phyloP scores from a whole-genome alignment of 257 asterid genomes.

The Cordia subcordata region DNA sequence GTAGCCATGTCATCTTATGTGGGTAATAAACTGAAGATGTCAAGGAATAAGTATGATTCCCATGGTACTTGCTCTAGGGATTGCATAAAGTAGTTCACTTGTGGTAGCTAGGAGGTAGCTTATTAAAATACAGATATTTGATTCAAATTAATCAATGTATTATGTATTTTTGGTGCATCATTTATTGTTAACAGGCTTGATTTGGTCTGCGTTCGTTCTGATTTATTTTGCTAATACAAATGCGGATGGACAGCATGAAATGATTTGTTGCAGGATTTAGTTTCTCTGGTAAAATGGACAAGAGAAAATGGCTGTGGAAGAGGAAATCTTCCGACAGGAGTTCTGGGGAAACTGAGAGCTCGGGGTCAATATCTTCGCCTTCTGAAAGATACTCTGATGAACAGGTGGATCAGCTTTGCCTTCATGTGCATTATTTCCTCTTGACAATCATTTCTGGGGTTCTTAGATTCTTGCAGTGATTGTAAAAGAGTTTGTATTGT shows the following conservation, averaged over 20 bases:
- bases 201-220: constrained; percentile 2
- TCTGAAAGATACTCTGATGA: constrained; percentile 67
- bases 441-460: not conserved
- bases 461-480: not conserved
- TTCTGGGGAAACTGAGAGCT: constrained; percentile 69
- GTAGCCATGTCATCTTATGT: too few relatives aligned
- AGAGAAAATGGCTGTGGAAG: constrained; percentile 79
- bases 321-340: constrained; percentile 60
- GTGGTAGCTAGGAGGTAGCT: not conserved
- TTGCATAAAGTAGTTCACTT: not conserved
- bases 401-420: constrained; percentile 30
- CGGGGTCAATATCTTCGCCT: constrained; percentile 54
- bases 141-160: too few relatives aligned
- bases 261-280: constrained; percentile 16
- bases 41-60: too few relatives aligned
- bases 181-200: not conserved
- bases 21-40: too few relatives aligned
- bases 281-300: constrained; percentile 39
- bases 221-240: constrained; percentile 11
- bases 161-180: too few relatives aligned
- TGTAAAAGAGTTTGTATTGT: too few relatives aligned
- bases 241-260: constrained; percentile 23
- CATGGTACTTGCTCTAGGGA: not conserved
- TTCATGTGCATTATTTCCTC: not conserved
- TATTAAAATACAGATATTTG: too few relatives aligned